phyloP scores from a whole-genome alignment of 1,284 basidiomycete genomes.

The Gymnopus androsaceus region DNA sequence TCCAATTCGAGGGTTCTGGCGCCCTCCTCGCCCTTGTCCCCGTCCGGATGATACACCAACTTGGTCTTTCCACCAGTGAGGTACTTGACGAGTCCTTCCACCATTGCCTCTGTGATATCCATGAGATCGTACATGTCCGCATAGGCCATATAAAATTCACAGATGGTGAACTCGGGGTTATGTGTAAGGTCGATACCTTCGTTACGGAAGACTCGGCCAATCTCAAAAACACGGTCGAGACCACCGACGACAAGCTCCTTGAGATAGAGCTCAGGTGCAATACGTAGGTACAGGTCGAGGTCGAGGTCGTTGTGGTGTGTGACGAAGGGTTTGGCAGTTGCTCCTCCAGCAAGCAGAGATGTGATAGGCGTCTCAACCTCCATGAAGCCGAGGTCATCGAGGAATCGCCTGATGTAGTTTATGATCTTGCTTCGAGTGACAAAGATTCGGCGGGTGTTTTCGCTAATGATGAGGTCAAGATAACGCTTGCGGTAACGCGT shows the following conservation, averaged over 20 bases:
- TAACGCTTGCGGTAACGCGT: conserved; percentile 98
- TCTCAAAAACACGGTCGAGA: conserved; percentile 97
- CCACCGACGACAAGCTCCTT: conserved; percentile 98
- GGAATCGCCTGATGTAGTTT: conserved; percentile 90
- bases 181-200: conserved; percentile 99
- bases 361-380: conserved; percentile 99
- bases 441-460: conserved; percentile 89
- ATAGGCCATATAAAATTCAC: conserved; percentile 99
- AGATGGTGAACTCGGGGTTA: conserved; percentile 97
- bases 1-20: conserved; percentile 67
- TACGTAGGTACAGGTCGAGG: conserved; percentile 96
- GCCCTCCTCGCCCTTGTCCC: conserved; percentile 80
- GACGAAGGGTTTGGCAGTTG: conserved; percentile 97
- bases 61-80: conserved; percentile 84
- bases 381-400: conserved; percentile 93
- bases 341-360: conserved; percentile 95
- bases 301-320: conserved; percentile 99
- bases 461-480: conserved; percentile 96
- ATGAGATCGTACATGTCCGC: conserved; percentile 99
- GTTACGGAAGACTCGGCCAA: conserved; percentile 97
- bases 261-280: conserved; percentile 97
- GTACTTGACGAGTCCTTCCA: conserved; percentile 91
- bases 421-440: conserved; percentile 86
- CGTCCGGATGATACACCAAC: conserved; percentile 90
- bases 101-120: conserved; percentile 93